Conservation (phyloP, 2,329 filamentous ascomycete species). For the Cadophora malorum region DNA sequence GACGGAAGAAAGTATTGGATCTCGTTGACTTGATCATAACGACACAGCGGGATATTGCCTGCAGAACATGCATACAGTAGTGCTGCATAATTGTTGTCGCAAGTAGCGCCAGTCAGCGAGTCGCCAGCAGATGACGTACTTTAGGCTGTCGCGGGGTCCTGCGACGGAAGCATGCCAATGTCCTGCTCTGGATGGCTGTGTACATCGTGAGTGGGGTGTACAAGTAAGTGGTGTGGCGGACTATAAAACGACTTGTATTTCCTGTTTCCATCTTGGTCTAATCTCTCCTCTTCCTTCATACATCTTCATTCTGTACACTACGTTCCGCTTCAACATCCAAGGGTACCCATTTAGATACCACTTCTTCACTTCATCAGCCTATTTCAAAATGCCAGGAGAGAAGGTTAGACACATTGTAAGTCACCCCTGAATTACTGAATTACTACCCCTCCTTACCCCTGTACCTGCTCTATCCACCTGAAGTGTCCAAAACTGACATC, state of each 20-base stretch:
- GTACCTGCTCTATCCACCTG: background rate
- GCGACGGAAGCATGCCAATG: too few species aligned
- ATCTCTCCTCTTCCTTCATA: background rate
- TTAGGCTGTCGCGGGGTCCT: slow-evolving; percentile 26
- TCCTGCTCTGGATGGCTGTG: slow-evolving; percentile 2
- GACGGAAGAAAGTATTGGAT: slow-evolving; percentile 21
- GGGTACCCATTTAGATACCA: background rate
- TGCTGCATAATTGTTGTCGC: background rate
- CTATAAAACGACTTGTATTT: slow-evolving; percentile 6
- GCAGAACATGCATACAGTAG: too few species aligned
- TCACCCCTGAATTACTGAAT: background rate
- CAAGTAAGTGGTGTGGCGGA: background rate
- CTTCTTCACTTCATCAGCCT: background rate
- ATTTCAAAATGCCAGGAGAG: slow-evolving; percentile 27
- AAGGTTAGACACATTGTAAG: slow-evolving; percentile 30
- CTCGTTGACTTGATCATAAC: background rate
- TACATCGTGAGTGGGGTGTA: slow-evolving; percentile 6
- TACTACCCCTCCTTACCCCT: too few species aligned
- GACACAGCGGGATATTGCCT: too few species aligned
- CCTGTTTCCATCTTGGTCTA: background rate
- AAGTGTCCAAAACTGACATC: background rate
- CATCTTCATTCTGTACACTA: slow-evolving; percentile 4
- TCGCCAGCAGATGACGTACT: slow-evolving; percentile 27
- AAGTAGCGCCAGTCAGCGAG: slow-evolving; percentile 2
- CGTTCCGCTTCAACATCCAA: background rate